These are phyloP conservation scores for Suhomyces guaymorum DNA, from an alignment of 1,139 yeast genomes.

Conservation along the genomic window DNA sequence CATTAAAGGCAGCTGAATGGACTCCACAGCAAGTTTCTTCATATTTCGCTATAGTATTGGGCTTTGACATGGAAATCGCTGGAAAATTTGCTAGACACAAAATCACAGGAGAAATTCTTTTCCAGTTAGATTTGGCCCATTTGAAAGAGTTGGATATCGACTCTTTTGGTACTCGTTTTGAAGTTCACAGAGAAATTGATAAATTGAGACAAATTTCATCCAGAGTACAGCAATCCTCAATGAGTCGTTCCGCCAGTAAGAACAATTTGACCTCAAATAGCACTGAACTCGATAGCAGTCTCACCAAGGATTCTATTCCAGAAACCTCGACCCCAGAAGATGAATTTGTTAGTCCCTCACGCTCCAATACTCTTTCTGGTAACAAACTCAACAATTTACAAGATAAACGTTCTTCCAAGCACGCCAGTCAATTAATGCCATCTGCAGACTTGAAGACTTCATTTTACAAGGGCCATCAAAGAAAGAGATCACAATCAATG, in stretches of 20 bases:
- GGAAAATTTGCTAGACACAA: slow-evolving; percentile 84
- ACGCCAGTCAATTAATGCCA: slow-evolving; percentile 18
- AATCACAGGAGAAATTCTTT: slow-evolving; percentile 79
- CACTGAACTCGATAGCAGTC: slow-evolving; percentile 4
- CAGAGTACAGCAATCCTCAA: slow-evolving; percentile 17
- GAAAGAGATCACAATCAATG: slow-evolving; percentile 53
- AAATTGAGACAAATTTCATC: slow-evolving; percentile 46
- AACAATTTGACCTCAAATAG: slow-evolving; percentile 5
- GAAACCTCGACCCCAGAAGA: slow-evolving; percentile 10
- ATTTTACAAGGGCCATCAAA: slow-evolving; percentile 30
- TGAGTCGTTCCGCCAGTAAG: slow-evolving; percentile 15
- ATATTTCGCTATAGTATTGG: slow-evolving; percentile 65
- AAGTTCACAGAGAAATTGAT: slow-evolving; percentile 86
- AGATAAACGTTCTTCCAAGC: slow-evolving; percentile 5
- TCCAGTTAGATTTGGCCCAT: slow-evolving; percentile 82
- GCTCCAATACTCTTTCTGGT: slow-evolving; percentile 6
- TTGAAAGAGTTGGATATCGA: slow-evolving; percentile 88
- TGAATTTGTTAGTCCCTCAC: slow-evolving; percentile 12
- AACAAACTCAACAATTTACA: slow-evolving; percentile 3
- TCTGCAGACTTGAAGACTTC: slow-evolving; percentile 19
- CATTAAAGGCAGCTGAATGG: slow-evolving; percentile 65
- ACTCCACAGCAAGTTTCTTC: slow-evolving; percentile 80
- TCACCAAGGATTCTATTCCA: slow-evolving; percentile 9
- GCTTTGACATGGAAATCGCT: slow-evolving; percentile 72
- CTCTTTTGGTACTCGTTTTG: slow-evolving; percentile 94